phyloP scores from a whole-genome alignment of 768 basidiomycete species.

The Amanita pseudoporphyria region DNA sequence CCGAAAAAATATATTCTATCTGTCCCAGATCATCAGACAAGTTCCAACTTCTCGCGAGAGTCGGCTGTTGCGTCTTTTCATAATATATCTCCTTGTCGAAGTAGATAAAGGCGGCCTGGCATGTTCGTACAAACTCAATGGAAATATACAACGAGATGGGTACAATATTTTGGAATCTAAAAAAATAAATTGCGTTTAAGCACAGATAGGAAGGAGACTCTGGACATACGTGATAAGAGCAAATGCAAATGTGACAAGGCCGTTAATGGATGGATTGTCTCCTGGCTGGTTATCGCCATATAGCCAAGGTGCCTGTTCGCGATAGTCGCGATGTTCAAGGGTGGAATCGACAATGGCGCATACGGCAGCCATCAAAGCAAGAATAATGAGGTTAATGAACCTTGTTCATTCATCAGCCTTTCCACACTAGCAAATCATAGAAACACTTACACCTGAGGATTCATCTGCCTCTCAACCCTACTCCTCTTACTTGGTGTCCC shows the following conservation, averaged over 20 bases:
- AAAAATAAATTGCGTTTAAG: background rate
- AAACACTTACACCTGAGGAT: constrained; percentile 81
- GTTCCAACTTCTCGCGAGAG: constrained; percentile 87
- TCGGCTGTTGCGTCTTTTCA: constrained; percentile 66
- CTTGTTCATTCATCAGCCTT: constrained; percentile 25
- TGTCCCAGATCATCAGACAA: constrained; percentile 94
- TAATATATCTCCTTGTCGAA: constrained; percentile 86
- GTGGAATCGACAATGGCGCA: constrained; percentile 81
- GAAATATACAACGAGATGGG: constrained; percentile 97
- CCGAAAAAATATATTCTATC: constrained; percentile 94
- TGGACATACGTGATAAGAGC: constrained; percentile 72
- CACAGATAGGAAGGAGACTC: background rate
- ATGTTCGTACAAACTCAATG: constrained; percentile 82
- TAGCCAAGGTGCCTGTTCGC: constrained; percentile 72
- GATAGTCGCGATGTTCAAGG: constrained; percentile 60
- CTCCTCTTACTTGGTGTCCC: constrained; percentile 93
- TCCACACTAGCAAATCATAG: background rate
- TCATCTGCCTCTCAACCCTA: constrained; percentile 92
- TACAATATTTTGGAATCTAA: constrained; percentile 84
- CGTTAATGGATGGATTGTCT: constrained; percentile 87
- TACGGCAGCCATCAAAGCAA: constrained; percentile 67
- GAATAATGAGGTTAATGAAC: constrained; percentile 69
- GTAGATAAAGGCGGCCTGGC: constrained; percentile 90
- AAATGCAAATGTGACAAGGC: constrained; percentile 76
- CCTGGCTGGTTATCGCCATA: constrained; percentile 48